Evolutionary conservation across 331 rosid species (phyloP).

Genomic region (Arachis monticola): DNA sequence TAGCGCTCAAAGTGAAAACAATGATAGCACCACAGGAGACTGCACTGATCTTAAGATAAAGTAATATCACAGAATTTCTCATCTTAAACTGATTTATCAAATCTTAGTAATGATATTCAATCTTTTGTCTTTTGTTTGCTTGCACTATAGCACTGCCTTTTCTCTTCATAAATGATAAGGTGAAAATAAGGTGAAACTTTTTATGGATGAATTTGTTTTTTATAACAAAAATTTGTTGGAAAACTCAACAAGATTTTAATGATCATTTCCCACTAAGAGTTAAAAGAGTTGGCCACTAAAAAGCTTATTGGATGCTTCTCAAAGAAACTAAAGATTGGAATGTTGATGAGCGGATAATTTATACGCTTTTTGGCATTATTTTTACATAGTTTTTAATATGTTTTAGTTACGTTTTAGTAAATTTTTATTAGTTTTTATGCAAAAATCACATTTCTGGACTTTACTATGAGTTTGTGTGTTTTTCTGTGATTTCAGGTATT

Average conservation of each 20-base stretch:
- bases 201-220: too few species aligned
- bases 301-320: conserved; percentile 41
- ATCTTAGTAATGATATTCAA: not conserved
- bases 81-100: not conserved
- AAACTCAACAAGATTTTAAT: conserved; percentile 24
- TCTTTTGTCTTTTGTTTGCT: not conserved
- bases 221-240: not conserved
- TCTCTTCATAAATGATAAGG: too few species aligned
- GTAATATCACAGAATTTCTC: not conserved
- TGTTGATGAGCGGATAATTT: not conserved
- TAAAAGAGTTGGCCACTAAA: conserved; percentile 18
- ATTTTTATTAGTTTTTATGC: too few species aligned
- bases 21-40: not conserved
- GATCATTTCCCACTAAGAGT: conserved; percentile 20
- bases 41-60: not conserved
- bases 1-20: not conserved
- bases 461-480: too few species aligned
- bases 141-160: not conserved
- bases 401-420: too few species aligned
- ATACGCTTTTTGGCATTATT: too few species aligned
- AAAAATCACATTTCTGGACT: too few species aligned
- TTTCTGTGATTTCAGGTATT: too few species aligned
- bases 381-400: too few species aligned
- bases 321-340: conserved; percentile 38
- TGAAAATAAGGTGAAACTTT: not conserved